Percentiles rank a stretch among this genome's conserved stretches.
These are phyloP conservation scores for Paracamarosporium sp. DNA, from an alignment of 2,329 filamentous ascomycete genomes.

Conservation along the genomic window DNA sequence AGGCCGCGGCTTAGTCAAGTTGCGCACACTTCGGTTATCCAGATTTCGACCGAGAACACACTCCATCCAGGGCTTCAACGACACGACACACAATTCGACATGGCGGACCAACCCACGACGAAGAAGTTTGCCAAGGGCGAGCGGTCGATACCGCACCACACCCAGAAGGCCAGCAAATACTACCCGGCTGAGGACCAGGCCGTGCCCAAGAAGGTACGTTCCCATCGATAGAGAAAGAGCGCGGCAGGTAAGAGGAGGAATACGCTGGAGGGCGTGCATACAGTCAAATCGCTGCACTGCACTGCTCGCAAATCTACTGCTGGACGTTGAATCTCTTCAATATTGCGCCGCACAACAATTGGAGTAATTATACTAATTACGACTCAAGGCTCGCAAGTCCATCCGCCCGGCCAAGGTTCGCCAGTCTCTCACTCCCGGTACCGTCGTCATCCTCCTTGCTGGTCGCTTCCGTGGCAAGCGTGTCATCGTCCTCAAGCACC, in stretches of 20 bases:
- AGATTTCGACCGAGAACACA: conserved; percentile 6
- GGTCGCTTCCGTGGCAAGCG: conserved; percentile 99
- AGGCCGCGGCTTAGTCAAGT: conserved; percentile 7
- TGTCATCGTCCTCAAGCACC: conserved; percentile 97
- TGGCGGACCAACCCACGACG: conserved; percentile 69
- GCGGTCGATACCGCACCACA: conserved; percentile 84
- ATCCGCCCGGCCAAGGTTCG: conserved; percentile 87
- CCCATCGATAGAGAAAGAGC: conserved; percentile 18
- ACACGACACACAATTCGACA: conserved; percentile 63
- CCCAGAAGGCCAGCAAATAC: conserved; percentile 98
- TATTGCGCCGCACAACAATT: background rate
- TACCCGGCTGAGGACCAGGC: conserved; percentile 94
- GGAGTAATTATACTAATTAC: conserved; percentile 29
- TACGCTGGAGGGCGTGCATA: conserved; percentile 1
- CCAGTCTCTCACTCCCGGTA: conserved; percentile 88
- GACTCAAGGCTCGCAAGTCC: conserved; percentile 85
- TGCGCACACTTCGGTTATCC: conserved; percentile 9
- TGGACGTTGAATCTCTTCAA: background rate
- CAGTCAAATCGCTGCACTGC: background rate
- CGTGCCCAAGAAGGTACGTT: conserved; percentile 92
- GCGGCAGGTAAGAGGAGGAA: conserved; percentile 20
- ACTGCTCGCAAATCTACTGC: background rate
- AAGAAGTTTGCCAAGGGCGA: conserved; percentile 99
- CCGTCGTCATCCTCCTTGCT: conserved; percentile 98
- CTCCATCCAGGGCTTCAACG: conserved; percentile 29